Percentiles rank a stretch among this genome's conserved stretches.
phyloP scores from a whole-genome alignment of 2,329 filamentous ascomycete genomes.

The Fusarium paranaense region DNA sequence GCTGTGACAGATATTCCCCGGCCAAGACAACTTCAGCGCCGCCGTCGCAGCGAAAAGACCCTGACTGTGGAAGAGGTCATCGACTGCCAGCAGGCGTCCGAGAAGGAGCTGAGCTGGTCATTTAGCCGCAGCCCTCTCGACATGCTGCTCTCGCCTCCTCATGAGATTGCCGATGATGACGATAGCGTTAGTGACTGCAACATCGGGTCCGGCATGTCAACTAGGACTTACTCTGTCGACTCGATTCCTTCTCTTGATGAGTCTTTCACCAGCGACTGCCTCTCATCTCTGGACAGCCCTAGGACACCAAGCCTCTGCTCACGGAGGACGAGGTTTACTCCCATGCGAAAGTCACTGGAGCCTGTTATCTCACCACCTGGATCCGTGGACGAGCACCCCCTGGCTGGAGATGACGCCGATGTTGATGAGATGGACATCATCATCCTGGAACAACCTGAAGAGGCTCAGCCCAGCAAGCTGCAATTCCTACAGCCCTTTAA shows the following conservation, averaged over 20 bases:
- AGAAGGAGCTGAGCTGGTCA: conserved; percentile 69
- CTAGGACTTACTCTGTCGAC: conserved; percentile 68
- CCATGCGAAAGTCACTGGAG: conserved; percentile 62
- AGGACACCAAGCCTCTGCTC: conserved; percentile 51
- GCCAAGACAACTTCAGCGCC: conserved; percentile 54
- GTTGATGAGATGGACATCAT: conserved; percentile 61
- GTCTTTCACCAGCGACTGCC: conserved; percentile 62
- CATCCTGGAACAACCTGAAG: conserved; percentile 55
- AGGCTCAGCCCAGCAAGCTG: conserved; percentile 49
- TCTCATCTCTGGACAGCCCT: conserved; percentile 64
- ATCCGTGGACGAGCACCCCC: conserved; percentile 63
- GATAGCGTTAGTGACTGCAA: conserved; percentile 64
- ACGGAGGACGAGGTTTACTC: conserved; percentile 51
- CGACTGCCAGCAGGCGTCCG: conserved; percentile 64
- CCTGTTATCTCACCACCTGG: conserved; percentile 67
- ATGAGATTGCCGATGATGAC: conserved; percentile 65
- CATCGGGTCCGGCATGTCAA: conserved; percentile 64
- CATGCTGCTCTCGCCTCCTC: conserved; percentile 69
- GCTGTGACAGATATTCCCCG: conserved; percentile 71
- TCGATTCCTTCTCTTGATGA: conserved; percentile 71
- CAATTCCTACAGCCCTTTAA: conserved; percentile 55
- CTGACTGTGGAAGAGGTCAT: conserved; percentile 69
- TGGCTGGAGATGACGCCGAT: conserved; percentile 49
- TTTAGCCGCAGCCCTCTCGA: conserved; percentile 68
- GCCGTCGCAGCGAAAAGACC: conserved; percentile 41